These are phyloP conservation scores for Giardia muris DNA, from an alignment of 208 protist species.

Conservation along the genomic window DNA sequence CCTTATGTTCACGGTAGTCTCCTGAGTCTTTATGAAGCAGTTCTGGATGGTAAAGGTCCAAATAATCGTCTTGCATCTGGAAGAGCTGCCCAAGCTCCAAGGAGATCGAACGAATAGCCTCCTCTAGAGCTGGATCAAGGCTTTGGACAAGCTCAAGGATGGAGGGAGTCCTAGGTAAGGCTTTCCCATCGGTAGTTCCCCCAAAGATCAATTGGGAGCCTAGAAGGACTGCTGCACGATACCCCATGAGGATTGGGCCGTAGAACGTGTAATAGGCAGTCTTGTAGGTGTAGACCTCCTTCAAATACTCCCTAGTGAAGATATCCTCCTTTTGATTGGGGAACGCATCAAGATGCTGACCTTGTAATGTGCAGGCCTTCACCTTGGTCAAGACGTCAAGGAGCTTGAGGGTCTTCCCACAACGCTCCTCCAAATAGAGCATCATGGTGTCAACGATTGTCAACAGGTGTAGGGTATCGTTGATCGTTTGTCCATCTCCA, in stretches of 20 bases:
- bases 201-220: neutral
- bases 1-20: neutral
- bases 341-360: neutral
- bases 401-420: conserved; percentile 1
- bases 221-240: neutral
- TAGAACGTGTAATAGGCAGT: conserved; percentile 2
- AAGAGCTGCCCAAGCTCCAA: neutral
- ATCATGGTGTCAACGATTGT: neutral
- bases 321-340: neutral
- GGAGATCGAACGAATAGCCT: neutral
- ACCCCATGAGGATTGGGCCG: neutral
- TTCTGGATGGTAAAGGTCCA: neutral
- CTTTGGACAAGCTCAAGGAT: neutral
- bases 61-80: neutral
- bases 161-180: neutral
- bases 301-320: neutral
- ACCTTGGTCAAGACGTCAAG: neutral
- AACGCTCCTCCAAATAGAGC: neutral
- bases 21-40: neutral
- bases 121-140: neutral
- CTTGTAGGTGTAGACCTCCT: neutral
- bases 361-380: neutral
- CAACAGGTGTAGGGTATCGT: neutral
- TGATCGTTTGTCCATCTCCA: neutral
- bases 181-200: neutral